phyloP scores from a whole-genome alignment of 176 grass and related monocot genomes.

The Oryza meyeriana region DNA sequence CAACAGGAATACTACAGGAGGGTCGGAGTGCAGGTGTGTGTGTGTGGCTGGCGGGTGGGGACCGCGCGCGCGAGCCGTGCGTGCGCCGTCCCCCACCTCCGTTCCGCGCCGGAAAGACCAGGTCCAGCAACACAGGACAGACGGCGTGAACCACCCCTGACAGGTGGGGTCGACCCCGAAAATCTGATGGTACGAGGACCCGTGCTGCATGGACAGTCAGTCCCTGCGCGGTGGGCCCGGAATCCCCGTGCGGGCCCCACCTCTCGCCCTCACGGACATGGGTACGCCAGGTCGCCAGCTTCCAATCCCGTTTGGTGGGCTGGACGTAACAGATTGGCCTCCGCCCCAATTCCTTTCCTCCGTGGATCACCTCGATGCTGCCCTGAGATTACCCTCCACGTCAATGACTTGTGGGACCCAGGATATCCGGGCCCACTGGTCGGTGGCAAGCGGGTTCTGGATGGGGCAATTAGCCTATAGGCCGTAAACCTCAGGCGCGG shows the following conservation, averaged over 20 bases:
- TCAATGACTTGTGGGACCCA: fast-evolving
- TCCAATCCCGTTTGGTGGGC: conserved; percentile 6
- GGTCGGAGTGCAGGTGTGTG: not conserved
- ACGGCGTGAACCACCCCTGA: not conserved
- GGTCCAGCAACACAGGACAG: not conserved
- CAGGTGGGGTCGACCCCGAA: not conserved
- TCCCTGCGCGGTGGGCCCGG: conserved; percentile 21
- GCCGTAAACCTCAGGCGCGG: conserved; percentile 5
- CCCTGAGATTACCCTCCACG: fast-evolving
- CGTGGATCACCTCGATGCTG: not conserved
- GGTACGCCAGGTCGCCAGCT: not conserved
- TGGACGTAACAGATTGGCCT: conserved; percentile 16
- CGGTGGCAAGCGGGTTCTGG: not conserved
- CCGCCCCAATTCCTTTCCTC: not conserved
- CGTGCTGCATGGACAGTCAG: conserved; percentile 13
- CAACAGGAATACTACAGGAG: too few species aligned
- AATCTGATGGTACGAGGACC: conserved; percentile 37
- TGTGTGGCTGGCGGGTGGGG: not conserved
- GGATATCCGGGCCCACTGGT: fast-evolving
- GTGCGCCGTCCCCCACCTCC: not conserved
- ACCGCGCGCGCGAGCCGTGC: not conserved
- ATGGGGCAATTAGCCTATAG: not conserved
- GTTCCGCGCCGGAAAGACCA: not conserved
- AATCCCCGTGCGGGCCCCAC: not conserved
- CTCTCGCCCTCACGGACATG: conserved; percentile 30